Conservation (phyloP, 1,284 basidiomycete species). For the Neonothopanus nambi region DNA sequence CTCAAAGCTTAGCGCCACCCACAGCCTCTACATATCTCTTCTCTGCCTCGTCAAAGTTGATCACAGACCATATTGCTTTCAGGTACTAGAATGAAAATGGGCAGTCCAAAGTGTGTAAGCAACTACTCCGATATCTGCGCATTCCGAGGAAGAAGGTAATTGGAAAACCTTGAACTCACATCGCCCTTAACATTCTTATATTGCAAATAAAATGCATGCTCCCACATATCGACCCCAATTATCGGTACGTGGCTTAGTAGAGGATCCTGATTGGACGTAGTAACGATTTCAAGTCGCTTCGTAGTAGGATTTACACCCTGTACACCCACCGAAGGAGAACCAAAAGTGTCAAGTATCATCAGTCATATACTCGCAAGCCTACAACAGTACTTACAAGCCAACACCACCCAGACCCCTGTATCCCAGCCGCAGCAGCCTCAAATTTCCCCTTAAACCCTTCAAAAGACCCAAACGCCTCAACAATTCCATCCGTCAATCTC, state of each 20-base stretch:
- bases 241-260: slow-evolving; percentile 74
- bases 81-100: slow-evolving; percentile 53
- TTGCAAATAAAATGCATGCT: slow-evolving; percentile 79
- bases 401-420: slow-evolving; percentile 93
- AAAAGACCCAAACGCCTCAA: slow-evolving; percentile 65
- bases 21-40: slow-evolving; percentile 57
- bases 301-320: slow-evolving; percentile 65
- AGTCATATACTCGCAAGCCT: not conserved
- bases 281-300: slow-evolving; percentile 72
- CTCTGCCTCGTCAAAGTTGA: slow-evolving; percentile 83
- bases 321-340: too few relatives aligned
- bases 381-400: slow-evolving; percentile 70
- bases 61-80: slow-evolving; percentile 80
- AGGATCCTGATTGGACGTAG: slow-evolving; percentile 91
- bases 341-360: slow-evolving; percentile 1
- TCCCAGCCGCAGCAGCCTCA: slow-evolving; percentile 75
- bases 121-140: not conserved
- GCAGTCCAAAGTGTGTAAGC: not conserved
- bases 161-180: slow-evolving; percentile 55
- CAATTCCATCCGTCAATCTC: slow-evolving; percentile 69
- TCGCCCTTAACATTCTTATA: slow-evolving; percentile 77
- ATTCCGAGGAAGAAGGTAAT: slow-evolving; percentile 3
- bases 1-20: slow-evolving; percentile 29
- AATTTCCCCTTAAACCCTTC: slow-evolving; percentile 70
- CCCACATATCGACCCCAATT: slow-evolving; percentile 90